These are phyloP conservation scores for Paramecium biaurelia DNA, from an alignment of 73 alveolate genomes.

Conservation along the genomic window DNA sequence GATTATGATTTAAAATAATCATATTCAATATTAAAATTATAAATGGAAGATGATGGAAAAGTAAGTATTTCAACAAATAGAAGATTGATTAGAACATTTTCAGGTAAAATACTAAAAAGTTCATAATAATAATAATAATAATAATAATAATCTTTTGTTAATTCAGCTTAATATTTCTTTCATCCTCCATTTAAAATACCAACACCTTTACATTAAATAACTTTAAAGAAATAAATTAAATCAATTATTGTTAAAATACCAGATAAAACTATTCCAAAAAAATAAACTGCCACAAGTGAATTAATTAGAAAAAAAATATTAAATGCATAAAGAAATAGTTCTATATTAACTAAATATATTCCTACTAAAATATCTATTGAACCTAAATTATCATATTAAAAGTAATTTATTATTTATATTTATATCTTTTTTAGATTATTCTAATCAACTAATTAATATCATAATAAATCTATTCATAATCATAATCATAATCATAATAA, in stretches of 20 bases:
- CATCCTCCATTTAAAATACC: neutral
- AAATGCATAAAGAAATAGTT: neutral
- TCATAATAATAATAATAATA: neutral
- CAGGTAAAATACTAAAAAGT: neutral
- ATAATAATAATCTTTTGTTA: too few species aligned
- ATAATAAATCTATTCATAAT: neutral
- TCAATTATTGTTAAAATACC: neutral
- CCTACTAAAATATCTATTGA: constrained; percentile 1
- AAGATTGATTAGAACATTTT: neutral
- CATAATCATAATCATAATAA: neutral
- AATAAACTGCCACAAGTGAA: neutral
- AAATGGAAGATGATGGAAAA: constrained; percentile 39
- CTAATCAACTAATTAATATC: neutral
- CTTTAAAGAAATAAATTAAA: neutral
- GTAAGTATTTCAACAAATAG: constrained; percentile 18
- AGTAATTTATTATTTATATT: neutral
- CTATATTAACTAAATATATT: neutral
- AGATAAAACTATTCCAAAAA: neutral
- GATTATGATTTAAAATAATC: constrained; percentile 13
- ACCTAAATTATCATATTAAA: neutral
- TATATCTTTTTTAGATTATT: neutral
- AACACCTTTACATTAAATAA: constrained; percentile 22
- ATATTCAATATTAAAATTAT: neutral
- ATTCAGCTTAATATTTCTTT: neutral
- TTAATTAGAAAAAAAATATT: constrained; percentile 7